A percentile compares a stretch with the other conserved stretches of the same genome.
phyloP scores from a whole-genome alignment of 192 early-diverging fungal species.

The Linnemannia zychae region DNA sequence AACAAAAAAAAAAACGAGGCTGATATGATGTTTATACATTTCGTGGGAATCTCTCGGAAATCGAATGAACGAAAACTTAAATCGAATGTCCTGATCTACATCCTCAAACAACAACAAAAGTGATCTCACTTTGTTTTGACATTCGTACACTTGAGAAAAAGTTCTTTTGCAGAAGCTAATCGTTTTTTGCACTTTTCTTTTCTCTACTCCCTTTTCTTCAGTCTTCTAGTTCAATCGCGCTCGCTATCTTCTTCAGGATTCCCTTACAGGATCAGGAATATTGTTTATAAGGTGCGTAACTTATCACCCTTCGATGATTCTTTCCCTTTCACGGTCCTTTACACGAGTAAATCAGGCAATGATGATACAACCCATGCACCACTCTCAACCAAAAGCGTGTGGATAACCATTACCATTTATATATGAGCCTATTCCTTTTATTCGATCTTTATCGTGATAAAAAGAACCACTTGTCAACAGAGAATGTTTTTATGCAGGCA shows the following conservation, averaged over 20 bases:
- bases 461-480: background rate
- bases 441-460: background rate
- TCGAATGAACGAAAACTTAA: slow-evolving; percentile 55
- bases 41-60: slow-evolving; percentile 62
- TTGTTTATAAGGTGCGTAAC: slow-evolving; percentile 33
- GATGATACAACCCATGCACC: slow-evolving; percentile 61
- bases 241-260: background rate
- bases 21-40: slow-evolving; percentile 58
- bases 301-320: background rate
- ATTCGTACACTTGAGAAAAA: background rate
- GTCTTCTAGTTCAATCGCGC: background rate
- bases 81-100: slow-evolving; percentile 60
- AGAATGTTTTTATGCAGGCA: slow-evolving; percentile 18
- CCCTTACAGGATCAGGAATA: background rate
- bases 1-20: background rate
- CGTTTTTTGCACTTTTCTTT: background rate
- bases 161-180: background rate
- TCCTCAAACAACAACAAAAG: slow-evolving; percentile 6
- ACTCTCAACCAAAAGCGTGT: slow-evolving; percentile 62
- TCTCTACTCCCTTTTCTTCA: background rate
- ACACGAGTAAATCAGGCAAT: slow-evolving; percentile 21
- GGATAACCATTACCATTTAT: slow-evolving; percentile 59
- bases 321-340: background rate
- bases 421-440: slow-evolving; percentile 44
- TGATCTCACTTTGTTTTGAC: background rate